Conservation (phyloP, 139 green algal genomes). For the Axilococcus clingmanii region DNA sequence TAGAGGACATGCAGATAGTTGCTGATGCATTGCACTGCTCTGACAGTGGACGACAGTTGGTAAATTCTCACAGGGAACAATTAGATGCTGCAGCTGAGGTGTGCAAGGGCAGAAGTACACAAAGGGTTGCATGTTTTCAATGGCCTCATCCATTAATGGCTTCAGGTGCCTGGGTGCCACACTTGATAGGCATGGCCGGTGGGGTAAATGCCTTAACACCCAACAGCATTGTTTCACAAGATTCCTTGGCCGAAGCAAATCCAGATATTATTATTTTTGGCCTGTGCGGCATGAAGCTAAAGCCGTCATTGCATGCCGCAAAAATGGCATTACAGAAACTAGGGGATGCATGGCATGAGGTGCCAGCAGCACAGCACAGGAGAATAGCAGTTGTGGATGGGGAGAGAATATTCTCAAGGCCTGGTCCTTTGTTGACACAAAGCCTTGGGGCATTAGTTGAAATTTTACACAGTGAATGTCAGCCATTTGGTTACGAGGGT, state of each 20-base stretch:
- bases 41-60: constrained; percentile 7
- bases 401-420: constrained; percentile 26
- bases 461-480: constrained; percentile 29
- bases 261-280: constrained; percentile 52
- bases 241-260: constrained; percentile 10
- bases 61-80: constrained; percentile 10
- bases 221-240: constrained; percentile 5
- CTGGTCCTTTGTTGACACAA: constrained; percentile 27
- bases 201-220: constrained; percentile 27
- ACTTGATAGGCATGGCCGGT: constrained; percentile 42
- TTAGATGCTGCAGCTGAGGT: constrained; percentile 18
- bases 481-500: constrained; percentile 34
- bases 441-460: constrained; percentile 38
- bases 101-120: constrained; percentile 16
- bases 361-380: not conserved
- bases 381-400: constrained; percentile 30
- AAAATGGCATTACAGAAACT: constrained; percentile 8
- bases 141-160: constrained; percentile 47
- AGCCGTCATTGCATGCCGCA: constrained; percentile 8
- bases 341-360: not conserved
- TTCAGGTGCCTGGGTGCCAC: constrained; percentile 44
- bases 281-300: constrained; percentile 41
- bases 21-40: constrained; percentile 26
- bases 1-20: constrained; percentile 31
- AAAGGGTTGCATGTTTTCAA: constrained; percentile 41